Evolutionary conservation across 2,329 filamentous ascomycete genomes (phyloP).

Genomic region (Trichophyton verrucosum): DNA sequence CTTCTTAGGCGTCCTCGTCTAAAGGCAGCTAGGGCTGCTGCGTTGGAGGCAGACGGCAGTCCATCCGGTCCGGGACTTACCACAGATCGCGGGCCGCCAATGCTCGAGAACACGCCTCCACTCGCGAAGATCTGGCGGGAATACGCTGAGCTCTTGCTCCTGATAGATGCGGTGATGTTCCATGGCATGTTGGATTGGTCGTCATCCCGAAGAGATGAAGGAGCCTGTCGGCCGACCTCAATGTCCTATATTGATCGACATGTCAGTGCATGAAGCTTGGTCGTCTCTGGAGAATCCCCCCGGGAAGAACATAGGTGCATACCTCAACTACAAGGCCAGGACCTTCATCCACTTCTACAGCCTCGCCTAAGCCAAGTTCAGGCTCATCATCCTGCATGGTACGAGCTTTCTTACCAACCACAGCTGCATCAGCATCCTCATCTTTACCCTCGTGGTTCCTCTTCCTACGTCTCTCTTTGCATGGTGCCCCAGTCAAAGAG

Average conservation of each 20-base stretch:
- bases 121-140: conserved; percentile 21
- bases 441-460: conserved; percentile 16
- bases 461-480: conserved; percentile 17
- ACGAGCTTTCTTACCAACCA: conserved; percentile 28
- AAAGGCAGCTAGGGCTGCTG: not conserved
- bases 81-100: conserved; percentile 17
- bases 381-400: conserved; percentile 21
- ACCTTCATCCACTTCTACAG: conserved; percentile 5
- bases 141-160: conserved; percentile 39
- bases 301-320: not conserved
- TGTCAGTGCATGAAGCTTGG: not conserved
- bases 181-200: conserved; percentile 56
- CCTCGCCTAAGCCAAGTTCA: conserved; percentile 24
- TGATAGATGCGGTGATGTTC: conserved; percentile 48
- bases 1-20: conserved; percentile 43
- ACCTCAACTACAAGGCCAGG: conserved; percentile 6
- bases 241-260: conserved; percentile 30
- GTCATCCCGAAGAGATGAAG: conserved; percentile 54
- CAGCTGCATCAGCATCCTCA: conserved; percentile 16
- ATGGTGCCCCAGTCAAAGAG: conserved; percentile 31
- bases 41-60: not conserved
- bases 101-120: conserved; percentile 18
- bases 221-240: conserved; percentile 60
- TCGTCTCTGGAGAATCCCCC: not conserved
- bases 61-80: conserved; percentile 17